Evolutionary conservation across 352 stramenopile genomes (phyloP).

Genomic region (Phytophthora hibernalis): DNA sequence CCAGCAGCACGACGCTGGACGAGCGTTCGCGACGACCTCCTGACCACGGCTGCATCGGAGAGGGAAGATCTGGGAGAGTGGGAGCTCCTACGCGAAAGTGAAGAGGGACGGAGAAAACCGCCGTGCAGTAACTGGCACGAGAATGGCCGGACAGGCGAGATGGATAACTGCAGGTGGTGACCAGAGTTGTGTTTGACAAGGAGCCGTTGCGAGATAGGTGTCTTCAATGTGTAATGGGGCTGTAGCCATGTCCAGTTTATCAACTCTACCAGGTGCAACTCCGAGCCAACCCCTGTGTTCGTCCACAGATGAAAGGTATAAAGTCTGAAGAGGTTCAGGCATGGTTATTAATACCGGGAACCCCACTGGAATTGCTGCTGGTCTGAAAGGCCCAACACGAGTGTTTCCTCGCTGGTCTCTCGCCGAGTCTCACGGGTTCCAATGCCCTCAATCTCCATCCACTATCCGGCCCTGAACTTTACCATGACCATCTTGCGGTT

Average conservation of each 20-base stretch:
- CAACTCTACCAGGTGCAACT: neutral
- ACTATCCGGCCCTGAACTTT: slow-evolving; percentile 4
- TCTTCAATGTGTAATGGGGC: slow-evolving; percentile 31
- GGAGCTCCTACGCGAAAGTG: slow-evolving; percentile 10
- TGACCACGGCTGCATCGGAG: slow-evolving; percentile 43
- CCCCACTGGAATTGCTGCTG: neutral
- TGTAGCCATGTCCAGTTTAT: slow-evolving; percentile 23
- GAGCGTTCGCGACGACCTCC: slow-evolving; percentile 38
- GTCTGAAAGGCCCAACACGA: neutral
- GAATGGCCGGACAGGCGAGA: neutral
- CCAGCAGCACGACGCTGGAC: slow-evolving; percentile 51
- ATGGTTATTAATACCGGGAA: no score
- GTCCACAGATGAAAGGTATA: slow-evolving; percentile 12
- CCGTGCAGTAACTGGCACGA: slow-evolving; percentile 15
- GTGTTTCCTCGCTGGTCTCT: neutral
- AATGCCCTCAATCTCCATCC: slow-evolving; percentile 16
- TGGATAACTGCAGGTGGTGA: neutral
- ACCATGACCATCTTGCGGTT: no score
- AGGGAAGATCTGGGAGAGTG: slow-evolving; percentile 19
- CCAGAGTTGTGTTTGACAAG: slow-evolving; percentile 24
- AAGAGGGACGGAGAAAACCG: slow-evolving; percentile 28
- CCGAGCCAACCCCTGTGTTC: slow-evolving; percentile 2
- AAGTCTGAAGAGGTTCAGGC: neutral
- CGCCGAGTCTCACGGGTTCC: slow-evolving; percentile 14
- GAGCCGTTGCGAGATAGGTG: slow-evolving; percentile 21